phyloP scores from a whole-genome alignment of 1,139 yeast genomes.

The Cylindricascospora bacillispora region DNA sequence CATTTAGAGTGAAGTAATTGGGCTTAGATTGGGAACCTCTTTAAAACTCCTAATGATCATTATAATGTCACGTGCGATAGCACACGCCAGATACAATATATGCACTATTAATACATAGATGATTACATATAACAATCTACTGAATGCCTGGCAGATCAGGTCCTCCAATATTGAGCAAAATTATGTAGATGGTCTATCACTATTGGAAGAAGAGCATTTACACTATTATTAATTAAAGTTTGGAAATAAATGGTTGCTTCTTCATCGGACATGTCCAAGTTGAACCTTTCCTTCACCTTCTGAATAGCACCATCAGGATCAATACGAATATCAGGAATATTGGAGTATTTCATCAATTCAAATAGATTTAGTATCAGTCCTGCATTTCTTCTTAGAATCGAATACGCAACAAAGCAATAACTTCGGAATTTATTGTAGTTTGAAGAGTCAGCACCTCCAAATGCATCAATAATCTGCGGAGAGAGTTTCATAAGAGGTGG shows the following conservation, averaged over 20 bases:
- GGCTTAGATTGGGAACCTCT: too few species aligned
- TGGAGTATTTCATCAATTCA: constrained; percentile 88
- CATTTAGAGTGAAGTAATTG: too few species aligned
- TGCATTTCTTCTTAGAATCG: constrained; percentile 79
- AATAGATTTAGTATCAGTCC: constrained; percentile 81
- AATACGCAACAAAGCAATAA: constrained; percentile 90
- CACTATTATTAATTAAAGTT: constrained; percentile 84
- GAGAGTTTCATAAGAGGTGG: constrained; percentile 98
- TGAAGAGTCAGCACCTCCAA: constrained; percentile 85
- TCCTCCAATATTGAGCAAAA: constrained; percentile 84
- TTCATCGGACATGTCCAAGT: constrained; percentile 86
- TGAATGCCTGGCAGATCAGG: too few species aligned
- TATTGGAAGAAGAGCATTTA: constrained; percentile 83
- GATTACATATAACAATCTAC: too few species aligned
- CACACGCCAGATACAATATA: too few species aligned
- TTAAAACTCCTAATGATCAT: too few species aligned
- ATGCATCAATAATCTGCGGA: constrained; percentile 91
- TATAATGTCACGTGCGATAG: too few species aligned
- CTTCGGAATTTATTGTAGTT: constrained; percentile 80
- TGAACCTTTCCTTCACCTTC: constrained; percentile 89
- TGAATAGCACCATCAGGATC: constrained; percentile 71
- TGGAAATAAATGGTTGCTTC: constrained; percentile 93
- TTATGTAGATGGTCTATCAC: constrained; percentile 91
- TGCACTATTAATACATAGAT: too few species aligned
- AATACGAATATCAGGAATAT: constrained; percentile 72